A percentile compares a stretch with the other conserved stretches of the same genome.
Conservation (phyloP, 768 basidiomycete species). For the Termitomyces sp. region DNA sequence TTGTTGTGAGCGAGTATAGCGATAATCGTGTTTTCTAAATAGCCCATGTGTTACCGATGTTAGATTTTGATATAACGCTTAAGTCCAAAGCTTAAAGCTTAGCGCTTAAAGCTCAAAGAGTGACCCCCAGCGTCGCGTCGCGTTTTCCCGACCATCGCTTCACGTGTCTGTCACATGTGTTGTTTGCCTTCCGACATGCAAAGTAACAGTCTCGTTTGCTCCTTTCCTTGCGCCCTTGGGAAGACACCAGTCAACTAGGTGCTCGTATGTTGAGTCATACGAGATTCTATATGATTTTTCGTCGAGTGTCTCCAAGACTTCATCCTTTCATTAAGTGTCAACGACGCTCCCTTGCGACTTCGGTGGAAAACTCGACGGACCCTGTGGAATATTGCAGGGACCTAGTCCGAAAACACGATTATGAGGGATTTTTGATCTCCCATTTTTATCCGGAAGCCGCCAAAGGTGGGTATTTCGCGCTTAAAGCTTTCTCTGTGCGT, state of each 20-base stretch:
- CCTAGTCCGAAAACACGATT: conserved; percentile 74
- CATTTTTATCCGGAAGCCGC: conserved; percentile 66
- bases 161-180: neutral
- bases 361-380: conserved; percentile 19
- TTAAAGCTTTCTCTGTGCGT: conserved; percentile 82
- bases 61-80: too few relatives aligned
- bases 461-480: conserved; percentile 66
- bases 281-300: neutral
- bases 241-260: neutral
- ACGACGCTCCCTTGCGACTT: conserved; percentile 8
- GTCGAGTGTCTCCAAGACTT: neutral
- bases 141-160: neutral
- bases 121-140: too few relatives aligned
- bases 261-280: neutral
- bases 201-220: neutral
- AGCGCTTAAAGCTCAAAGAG: too few relatives aligned
- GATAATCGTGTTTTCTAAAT: neutral
- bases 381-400: conserved; percentile 62
- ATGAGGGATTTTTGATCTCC: conserved; percentile 68
- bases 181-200: neutral
- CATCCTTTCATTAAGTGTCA: neutral
- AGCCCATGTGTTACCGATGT: neutral
- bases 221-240: neutral
- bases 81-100: too few relatives aligned
- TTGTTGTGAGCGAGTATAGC: neutral